Conservation (phyloP, 140 eudicot species). For the Stevia rebaudiana region DNA sequence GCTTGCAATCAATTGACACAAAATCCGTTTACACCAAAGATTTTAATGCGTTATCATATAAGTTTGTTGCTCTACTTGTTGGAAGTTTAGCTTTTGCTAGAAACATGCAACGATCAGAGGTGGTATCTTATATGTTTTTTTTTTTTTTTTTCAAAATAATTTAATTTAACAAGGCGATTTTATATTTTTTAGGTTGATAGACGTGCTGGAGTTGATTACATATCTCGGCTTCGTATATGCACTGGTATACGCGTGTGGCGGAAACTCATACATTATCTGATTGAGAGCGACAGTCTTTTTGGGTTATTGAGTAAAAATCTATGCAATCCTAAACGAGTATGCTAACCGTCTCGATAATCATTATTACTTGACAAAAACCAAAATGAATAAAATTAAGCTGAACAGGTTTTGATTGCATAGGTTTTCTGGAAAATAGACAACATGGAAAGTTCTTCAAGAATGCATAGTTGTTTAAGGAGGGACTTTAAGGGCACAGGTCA, state of each 20-base stretch:
- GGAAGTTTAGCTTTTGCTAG: constrained; percentile 95
- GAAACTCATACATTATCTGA: constrained; percentile 76
- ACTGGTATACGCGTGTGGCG: constrained; percentile 89
- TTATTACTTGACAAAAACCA: no score
- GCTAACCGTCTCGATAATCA: no score
- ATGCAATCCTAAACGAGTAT: constrained; percentile 69
- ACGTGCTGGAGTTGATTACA: constrained; percentile 65
- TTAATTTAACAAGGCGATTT: background rate
- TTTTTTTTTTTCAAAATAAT: background rate
- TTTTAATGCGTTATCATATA: constrained; percentile 78
- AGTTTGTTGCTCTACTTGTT: constrained; percentile 86
- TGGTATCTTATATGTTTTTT: constrained; percentile 24
- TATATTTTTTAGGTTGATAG: constrained; percentile 68
- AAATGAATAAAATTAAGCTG: no score
- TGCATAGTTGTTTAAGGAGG: constrained; percentile 78
- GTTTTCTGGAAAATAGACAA: constrained; percentile 83
- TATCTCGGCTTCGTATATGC: constrained; percentile 54
- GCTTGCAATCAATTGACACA: constrained; percentile 79
- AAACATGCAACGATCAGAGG: constrained; percentile 96
- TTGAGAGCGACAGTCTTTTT: constrained; percentile 71
- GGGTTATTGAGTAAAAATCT: constrained; percentile 58
- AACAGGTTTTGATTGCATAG: constrained; percentile 35
- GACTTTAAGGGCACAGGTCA: constrained; percentile 74
- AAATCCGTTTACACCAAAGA: constrained; percentile 78
- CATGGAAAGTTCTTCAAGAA: constrained; percentile 83